Evolutionary conservation across 176 grass and related monocot species (phyloP), one percentile per base, ranked within the genome.

Genomic region (Eleusine indica): DNA sequence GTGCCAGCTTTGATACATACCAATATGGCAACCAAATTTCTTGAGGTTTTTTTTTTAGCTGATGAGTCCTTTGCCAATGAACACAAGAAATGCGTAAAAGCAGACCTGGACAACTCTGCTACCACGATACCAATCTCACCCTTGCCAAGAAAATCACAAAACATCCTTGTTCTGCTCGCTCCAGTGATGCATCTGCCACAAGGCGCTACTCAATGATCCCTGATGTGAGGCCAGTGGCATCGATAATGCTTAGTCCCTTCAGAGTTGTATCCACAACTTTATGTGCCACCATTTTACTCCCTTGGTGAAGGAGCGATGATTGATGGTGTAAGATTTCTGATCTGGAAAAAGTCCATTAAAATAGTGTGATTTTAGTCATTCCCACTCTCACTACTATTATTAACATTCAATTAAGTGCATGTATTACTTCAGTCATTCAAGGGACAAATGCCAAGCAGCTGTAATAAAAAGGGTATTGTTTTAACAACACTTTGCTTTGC

Each of bases 241-340:
- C 74, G 61, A 87, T 38, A 37, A 58, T 25, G 21, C 85, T 84
- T 19, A 41, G 63, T 56, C 63, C 70, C 47, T 84, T 87, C 25
- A 71, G 72, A 18, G 32, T 44, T 57, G 70, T 39, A 21, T 83
- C 68, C 4, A 39, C 66, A 13, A 82, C 41, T 69, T n/a, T n/a
- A 22, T 84, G 70, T 39, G 80, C 68, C 12, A 19, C 80, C 70
- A 87, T 80, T 76, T 63, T 70, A 35, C 35, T 82, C 3, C 61
- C 46, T 53, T 83, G 66, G 46, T 71, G 43, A 14, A 16, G 47
- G 62, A 35, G 70, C 13, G 10, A 43, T 67, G 56, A 75, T 11
- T 2, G 28, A 11, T 79, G 17, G 32, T 35, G 2, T n/a, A 79
- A 80, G 62, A 79, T 66, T 66, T n/a, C 1, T 25, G 61, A 54